Base-by-base conservation (phyloP, 1,284 basidiomycete genomes). In the Stereum hirsutum region DNA sequence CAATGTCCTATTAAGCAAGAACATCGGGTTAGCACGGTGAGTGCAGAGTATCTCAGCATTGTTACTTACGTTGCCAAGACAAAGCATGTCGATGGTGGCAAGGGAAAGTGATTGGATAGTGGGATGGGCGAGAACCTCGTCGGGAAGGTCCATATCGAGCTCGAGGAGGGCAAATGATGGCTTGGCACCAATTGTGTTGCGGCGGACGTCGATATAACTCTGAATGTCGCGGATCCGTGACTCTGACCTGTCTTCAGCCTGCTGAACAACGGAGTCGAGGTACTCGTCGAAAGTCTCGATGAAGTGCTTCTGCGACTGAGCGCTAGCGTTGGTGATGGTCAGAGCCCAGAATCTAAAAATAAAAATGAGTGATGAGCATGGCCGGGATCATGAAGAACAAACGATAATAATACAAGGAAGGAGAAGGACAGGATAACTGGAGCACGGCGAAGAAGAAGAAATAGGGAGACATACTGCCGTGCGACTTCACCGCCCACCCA, bases 181-280 rank as follows among this genome's bases (percentile, higher is more conserved):
- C 38, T 62, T 61, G 30, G 61, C 65, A 2, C 68, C 70, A 40
- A 66, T 65, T 3, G 63, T 73, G 32, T 66, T 56, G 7, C 69
- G 58, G 4, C 70, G 58, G 6, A 68, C 51, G 12, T 53, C 44
- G 19, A 72, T 56, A 47, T 71, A 74, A 25, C 54, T 54, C 12
- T 66, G 57, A 5, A 72, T 48, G 31, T 52, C 49, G 4, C 65
- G 61, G 27, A 68, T 55, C 37, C 49, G 46, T 23, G 55, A 45
- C 7, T 54, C 42, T 5, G 56, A 56, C 2, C 70, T 57, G 48
- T 71, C 67, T 2, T 52, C 51, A 2, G 70, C 70, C 50, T 74
- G 61, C 39, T 64, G 54, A 27, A 65, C 62, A 23, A 72, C 62
- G 5, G 67, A 52, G 17, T 66, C 55, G 37, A 63, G 57, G 48